Percentiles rank a stretch among this genome's conserved stretches.
phyloP scores from a whole-genome alignment of 106 monocot genomes.

The Dendrobium nobile region DNA sequence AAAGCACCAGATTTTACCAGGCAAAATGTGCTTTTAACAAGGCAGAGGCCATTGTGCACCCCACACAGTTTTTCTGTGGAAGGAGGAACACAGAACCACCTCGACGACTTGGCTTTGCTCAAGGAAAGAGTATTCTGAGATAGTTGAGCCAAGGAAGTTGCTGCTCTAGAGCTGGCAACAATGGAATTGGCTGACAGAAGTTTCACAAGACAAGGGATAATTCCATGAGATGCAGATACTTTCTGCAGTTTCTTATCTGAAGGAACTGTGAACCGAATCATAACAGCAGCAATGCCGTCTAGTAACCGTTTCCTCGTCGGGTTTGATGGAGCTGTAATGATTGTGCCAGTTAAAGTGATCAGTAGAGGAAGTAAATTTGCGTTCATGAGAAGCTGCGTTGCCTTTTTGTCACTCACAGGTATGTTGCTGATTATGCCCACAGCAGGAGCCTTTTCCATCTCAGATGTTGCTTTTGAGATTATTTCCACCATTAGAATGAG shows the following conservation, averaged over 20 bases:
- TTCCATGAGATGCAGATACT: conserved; percentile 33
- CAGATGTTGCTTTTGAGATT: conserved; percentile 23
- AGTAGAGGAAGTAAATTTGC: conserved; percentile 59
- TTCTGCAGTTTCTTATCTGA: conserved; percentile 74
- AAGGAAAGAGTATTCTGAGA: conserved; percentile 67
- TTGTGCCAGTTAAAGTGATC: conserved; percentile 26
- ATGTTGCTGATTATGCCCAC: conserved; percentile 64
- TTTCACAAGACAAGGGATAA: conserved; percentile 60
- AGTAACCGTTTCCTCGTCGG: conserved; percentile 24
- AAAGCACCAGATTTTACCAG: conserved; percentile 56
- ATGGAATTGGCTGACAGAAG: conserved; percentile 45
- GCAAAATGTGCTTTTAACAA: conserved; percentile 61
- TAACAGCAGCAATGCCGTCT: conserved; percentile 45
- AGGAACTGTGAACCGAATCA: conserved; percentile 68
- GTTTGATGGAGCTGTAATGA: conserved; percentile 1
- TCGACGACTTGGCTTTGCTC: conserved; percentile 28
- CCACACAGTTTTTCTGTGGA: conserved; percentile 40
- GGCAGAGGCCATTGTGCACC: conserved; percentile 48
- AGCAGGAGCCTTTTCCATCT: conserved; percentile 53
- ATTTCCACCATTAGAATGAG: conserved; percentile 41
- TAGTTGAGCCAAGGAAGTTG: conserved; percentile 62
- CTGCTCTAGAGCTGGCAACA: conserved; percentile 50
- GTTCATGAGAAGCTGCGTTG: conserved; percentile 40
- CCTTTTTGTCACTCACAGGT: conserved; percentile 47
- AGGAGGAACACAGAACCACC: conserved; percentile 35